Percentiles rank a stretch among this genome's conserved stretches.
These are phyloP conservation scores for Citrus inodora DNA, from an alignment of 345 rosid species.

Conservation along the genomic window DNA sequence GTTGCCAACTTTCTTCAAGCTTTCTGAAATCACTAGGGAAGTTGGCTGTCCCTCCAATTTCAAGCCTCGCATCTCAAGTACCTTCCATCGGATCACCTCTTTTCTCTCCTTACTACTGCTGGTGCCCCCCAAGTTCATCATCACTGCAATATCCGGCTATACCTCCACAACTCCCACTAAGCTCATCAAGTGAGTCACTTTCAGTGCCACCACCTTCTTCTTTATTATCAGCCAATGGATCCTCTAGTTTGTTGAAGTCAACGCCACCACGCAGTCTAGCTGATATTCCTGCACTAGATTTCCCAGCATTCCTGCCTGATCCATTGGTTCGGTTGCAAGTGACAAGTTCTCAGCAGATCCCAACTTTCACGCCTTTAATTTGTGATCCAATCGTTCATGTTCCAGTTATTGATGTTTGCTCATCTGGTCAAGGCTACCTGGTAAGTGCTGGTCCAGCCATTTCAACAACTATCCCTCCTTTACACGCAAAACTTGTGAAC, in stretches of 20 bases:
- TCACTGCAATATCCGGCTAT: constrained; percentile 35
- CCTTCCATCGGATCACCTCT: constrained; percentile 44
- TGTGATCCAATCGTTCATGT: constrained; percentile 94
- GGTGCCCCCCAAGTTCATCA: constrained; percentile 76
- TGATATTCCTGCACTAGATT: constrained; percentile 48
- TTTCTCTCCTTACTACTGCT: constrained; percentile 82
- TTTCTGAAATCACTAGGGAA: constrained; percentile 45
- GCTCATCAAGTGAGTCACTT: constrained; percentile 46
- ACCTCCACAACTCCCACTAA: constrained; percentile 30
- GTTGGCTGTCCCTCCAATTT: constrained; percentile 27
- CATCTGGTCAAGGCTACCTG: constrained; percentile 91
- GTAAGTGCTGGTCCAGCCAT: constrained; percentile 80
- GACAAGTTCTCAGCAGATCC: constrained; percentile 58
- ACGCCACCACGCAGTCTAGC: constrained; percentile 49
- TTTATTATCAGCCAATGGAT: constrained; percentile 43
- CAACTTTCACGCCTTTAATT: constrained; percentile 76
- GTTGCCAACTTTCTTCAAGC: constrained; percentile 23
- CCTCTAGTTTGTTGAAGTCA: constrained; percentile 52
- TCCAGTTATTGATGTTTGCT: constrained; percentile 86
- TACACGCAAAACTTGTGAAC: constrained; percentile 49
- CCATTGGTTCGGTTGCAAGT: constrained; percentile 57
- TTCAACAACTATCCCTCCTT: constrained; percentile 58
- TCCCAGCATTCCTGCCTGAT: constrained; percentile 53
- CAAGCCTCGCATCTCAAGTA: constrained; percentile 32
- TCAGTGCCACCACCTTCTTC: constrained; percentile 66